Conservation (phyloP, 1,284 basidiomycete species). For the Puccinia horiana region DNA sequence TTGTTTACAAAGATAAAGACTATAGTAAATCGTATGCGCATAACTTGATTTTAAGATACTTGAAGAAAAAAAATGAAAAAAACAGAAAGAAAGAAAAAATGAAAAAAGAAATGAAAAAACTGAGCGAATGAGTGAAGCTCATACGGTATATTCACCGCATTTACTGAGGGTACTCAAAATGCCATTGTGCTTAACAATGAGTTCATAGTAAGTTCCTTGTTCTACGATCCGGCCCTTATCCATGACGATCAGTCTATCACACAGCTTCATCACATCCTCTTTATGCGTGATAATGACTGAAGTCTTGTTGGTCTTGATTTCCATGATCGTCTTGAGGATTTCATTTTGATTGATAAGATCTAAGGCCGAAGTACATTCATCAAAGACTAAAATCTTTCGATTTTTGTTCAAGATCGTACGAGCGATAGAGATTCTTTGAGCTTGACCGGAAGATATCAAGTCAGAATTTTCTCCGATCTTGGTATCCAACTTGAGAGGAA, state of each 20-base stretch:
- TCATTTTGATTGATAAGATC: slow-evolving; percentile 83
- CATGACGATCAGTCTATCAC: slow-evolving; percentile 91
- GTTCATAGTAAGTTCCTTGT: slow-evolving; percentile 65
- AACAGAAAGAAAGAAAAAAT: neutral
- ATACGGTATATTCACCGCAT: slow-evolving; percentile 24
- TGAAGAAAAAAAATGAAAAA: neutral
- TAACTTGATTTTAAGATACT: too few species aligned
- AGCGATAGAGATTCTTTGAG: slow-evolving; percentile 57
- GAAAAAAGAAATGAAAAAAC: neutral
- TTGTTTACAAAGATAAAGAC: neutral
- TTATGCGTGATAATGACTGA: slow-evolving; percentile 97
- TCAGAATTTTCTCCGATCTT: slow-evolving; percentile 53
- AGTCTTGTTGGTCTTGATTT: slow-evolving; percentile 78
- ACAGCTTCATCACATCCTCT: slow-evolving; percentile 72
- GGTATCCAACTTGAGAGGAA: slow-evolving; percentile 54
- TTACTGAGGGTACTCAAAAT: slow-evolving; percentile 24
- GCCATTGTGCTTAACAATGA: slow-evolving; percentile 43
- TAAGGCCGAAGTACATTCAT: slow-evolving; percentile 93
- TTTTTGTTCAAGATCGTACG: slow-evolving; percentile 56
- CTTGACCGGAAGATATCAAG: slow-evolving; percentile 57
- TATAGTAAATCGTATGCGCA: neutral
- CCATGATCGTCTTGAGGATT: slow-evolving; percentile 83
- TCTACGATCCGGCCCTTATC: slow-evolving; percentile 78
- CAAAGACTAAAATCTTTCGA: slow-evolving; percentile 61
- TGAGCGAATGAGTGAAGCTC: neutral